A percentile compares a stretch with the other conserved stretches of the same genome.
Evolutionary conservation across 345 rosid species (phyloP).

Genomic region (Lepidium africanum): DNA sequence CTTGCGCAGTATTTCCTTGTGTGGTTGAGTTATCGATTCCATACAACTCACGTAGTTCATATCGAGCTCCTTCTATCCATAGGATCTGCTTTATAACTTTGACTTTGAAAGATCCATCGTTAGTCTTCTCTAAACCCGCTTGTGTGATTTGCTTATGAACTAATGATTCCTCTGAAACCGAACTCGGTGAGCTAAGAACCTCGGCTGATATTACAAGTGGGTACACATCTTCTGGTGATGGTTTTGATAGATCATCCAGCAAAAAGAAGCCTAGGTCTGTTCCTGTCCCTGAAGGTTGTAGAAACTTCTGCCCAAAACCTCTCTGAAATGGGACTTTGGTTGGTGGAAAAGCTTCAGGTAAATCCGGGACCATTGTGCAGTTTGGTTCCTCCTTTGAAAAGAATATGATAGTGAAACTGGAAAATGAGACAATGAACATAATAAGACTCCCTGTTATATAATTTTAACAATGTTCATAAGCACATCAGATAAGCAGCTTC

Average conservation of each 20-base stretch:
- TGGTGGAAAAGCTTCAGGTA: slow-evolving; percentile 59
- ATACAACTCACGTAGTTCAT: slow-evolving; percentile 71
- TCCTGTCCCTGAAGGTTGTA: slow-evolving; percentile 79
- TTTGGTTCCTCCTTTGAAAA: slow-evolving; percentile 72
- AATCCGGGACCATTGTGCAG: slow-evolving; percentile 58
- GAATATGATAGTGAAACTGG: slow-evolving; percentile 73
- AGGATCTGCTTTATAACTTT: slow-evolving; percentile 74
- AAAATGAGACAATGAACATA: slow-evolving; percentile 7
- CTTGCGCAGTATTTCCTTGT: slow-evolving; percentile 29
- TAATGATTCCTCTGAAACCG: slow-evolving; percentile 25
- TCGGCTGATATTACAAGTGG: slow-evolving; percentile 85
- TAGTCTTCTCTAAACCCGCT: slow-evolving; percentile 57
- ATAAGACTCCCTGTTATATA: not conserved
- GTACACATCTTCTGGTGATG: slow-evolving; percentile 64
- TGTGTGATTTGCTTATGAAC: slow-evolving; percentile 73
- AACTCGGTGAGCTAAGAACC: slow-evolving; percentile 31
- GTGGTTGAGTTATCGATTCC: slow-evolving; percentile 57
- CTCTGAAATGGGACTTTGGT: slow-evolving; percentile 55
- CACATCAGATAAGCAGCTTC: not conserved
- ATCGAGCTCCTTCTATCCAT: slow-evolving; percentile 70
- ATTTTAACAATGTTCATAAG: not conserved
- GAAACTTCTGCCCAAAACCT: slow-evolving; percentile 66
- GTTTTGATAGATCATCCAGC: slow-evolving; percentile 66
- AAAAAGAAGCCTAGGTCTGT: slow-evolving; percentile 77
- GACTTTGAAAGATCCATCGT: slow-evolving; percentile 43